phyloP scores from a whole-genome alignment of 1,139 yeast species.

The Candida sp. region DNA sequence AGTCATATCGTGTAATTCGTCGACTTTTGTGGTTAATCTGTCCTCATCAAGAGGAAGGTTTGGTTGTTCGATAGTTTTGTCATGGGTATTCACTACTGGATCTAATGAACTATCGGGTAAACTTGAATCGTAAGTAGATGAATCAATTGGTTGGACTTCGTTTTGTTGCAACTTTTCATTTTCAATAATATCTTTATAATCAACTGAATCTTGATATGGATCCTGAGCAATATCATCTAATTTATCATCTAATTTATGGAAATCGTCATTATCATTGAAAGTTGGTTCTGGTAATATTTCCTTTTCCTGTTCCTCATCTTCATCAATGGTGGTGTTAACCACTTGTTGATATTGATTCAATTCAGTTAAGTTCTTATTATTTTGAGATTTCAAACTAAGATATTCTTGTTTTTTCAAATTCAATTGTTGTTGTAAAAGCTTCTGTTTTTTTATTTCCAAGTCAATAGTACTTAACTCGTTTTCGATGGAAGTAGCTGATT shows the following conservation, averaged over 20 bases:
- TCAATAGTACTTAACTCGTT: conserved; percentile 12
- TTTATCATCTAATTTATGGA: not conserved
- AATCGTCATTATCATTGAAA: not conserved
- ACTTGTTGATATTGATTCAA: conserved; percentile 4
- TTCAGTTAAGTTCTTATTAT: conserved; percentile 16
- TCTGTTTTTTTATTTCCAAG: conserved; percentile 28
- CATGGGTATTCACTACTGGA: not conserved
- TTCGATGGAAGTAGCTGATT: not conserved
- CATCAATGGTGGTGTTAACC: conserved; percentile 3
- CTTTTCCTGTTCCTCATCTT: conserved; percentile 3
- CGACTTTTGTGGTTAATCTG: not conserved
- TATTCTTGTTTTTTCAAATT: conserved; percentile 29
- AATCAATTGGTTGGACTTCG: not conserved
- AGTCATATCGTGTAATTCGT: conserved; percentile 1
- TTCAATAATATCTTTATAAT: not conserved
- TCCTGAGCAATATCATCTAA: not conserved
- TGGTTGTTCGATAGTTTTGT: not conserved
- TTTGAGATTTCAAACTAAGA: conserved; percentile 23
- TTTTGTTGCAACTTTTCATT: not conserved
- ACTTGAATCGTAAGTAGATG: not conserved
- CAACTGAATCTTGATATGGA: not conserved
- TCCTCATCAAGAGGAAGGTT: not conserved
- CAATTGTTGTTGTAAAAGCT: conserved; percentile 24
- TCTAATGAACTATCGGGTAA: not conserved
- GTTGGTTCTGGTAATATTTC: not conserved